A percentile compares a stretch with the other conserved stretches of the same genome.
These are phyloP conservation scores for Zygoascus ofunaensis DNA, from an alignment of 805 yeast species.

Conservation along the genomic window DNA sequence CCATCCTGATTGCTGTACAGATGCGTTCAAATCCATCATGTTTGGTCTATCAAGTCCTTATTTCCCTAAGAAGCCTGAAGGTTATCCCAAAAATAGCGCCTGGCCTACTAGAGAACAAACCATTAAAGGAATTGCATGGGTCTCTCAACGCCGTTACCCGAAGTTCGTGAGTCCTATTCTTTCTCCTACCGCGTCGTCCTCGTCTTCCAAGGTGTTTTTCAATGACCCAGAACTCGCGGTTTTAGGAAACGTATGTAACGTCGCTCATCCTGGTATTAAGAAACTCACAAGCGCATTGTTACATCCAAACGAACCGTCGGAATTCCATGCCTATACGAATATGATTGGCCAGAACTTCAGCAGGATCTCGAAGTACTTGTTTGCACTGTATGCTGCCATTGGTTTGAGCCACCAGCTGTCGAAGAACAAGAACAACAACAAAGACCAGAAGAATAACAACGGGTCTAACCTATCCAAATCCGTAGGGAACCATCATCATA, in stretches of 20 bases:
- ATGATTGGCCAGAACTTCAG: conserved; percentile 20
- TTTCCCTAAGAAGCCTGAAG: conserved; percentile 24
- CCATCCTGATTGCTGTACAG: conserved; percentile 30
- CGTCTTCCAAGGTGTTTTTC: conserved; percentile 14
- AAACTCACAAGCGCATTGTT: conserved; percentile 26
- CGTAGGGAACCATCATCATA: background rate
- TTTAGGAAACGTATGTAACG: conserved; percentile 21
- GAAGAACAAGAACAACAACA: background rate
- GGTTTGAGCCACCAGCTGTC: conserved; percentile 11
- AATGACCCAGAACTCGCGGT: conserved; percentile 10
- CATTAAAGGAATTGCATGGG: conserved; percentile 24
- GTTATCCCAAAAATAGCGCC: conserved; percentile 21
- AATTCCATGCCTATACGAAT: conserved; percentile 19
- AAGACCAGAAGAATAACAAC: background rate
- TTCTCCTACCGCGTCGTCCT: conserved; percentile 14
- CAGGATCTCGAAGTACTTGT: conserved; percentile 21
- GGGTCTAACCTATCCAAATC: background rate
- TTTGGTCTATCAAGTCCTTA: conserved; percentile 22
- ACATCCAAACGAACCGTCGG: conserved; percentile 25
- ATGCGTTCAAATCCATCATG: conserved; percentile 25
- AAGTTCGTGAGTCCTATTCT: conserved; percentile 24
- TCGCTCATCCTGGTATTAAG: conserved; percentile 28
- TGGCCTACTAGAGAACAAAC: conserved; percentile 29
- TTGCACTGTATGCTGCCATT: conserved; percentile 22
- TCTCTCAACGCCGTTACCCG: conserved; percentile 27